Evolutionary conservation across 108 stramenopile species (phyloP), one percentile per base, ranked within the genome.

Genomic region (Licmophora abbreviata): DNA sequence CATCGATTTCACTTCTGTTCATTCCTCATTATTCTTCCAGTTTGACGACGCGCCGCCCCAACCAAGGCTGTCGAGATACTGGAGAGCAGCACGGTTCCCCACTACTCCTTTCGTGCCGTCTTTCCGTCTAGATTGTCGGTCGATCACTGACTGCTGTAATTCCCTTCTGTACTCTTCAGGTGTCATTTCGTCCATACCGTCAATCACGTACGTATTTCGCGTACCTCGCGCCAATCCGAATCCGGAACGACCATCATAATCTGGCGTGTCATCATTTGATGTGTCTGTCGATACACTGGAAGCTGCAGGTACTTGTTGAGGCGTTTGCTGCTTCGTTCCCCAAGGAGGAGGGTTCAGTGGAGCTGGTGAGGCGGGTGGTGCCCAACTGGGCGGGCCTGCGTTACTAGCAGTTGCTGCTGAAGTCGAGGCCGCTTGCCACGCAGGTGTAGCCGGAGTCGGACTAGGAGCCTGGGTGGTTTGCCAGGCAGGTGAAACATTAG

Each of bases 161-260:
- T 77, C 85, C 17, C 49, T 37, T 17, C 69, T 58, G 53, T 91
- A 91, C 68, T 86, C 85, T 38, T 91, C 80, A 0, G 84, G 69
- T 1, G 63, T 59, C 89, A 91, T 91, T 54, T 66, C 69, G 41
- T 84, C 85, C 85, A 91, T 91, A 15, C 80, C 82, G 3, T 64
- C 66, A 45, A 91, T 84, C 0, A 65, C 54, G 43, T 54, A 74
- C 20, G 89, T 91, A 43, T 91, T 91, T 10, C 45, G 49, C 8
- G 88, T 89, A 26, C 81, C 88, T 40, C 61, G 51, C 12, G 86
- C 64, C 24, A 77, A 49, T 8, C 79, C 83, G 34, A 59, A 45
- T 15, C 78, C 83, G 17, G 60, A 70, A 25, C 40, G 40, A 31
- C 77, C 75, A 48, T 68, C 61, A 54, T 51, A 79, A 31, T 63